phyloP scores from a whole-genome alignment of 768 basidiomycete species.

The Boletus subcaerulescens region DNA sequence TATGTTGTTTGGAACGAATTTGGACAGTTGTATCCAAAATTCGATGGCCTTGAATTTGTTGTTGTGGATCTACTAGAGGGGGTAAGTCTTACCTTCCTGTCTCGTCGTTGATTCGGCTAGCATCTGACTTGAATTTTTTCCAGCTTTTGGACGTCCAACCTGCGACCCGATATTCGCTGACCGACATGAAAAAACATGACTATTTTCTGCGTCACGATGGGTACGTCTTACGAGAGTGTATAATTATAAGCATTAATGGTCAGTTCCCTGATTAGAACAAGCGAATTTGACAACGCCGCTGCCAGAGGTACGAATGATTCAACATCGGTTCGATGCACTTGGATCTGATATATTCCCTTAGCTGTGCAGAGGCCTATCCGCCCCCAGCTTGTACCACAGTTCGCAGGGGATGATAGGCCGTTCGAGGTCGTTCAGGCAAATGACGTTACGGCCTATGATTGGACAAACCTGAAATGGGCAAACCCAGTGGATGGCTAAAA shows the following conservation, averaged over 20 bases:
- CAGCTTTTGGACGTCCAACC: conserved; percentile 21
- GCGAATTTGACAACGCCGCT: conserved; percentile 23
- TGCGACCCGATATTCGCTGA: conserved; percentile 13
- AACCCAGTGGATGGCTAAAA: conserved; percentile 1
- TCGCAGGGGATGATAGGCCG: not conserved
- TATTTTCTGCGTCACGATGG: conserved; percentile 23
- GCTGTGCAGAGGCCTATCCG: conserved; percentile 15
- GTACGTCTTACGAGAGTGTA: conserved; percentile 12
- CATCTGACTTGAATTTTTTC: not conserved
- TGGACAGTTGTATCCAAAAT: conserved; percentile 23
- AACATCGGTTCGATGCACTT: not conserved
- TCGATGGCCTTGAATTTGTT: conserved; percentile 18
- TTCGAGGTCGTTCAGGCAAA: conserved; percentile 12
- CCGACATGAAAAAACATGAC: conserved; percentile 22
- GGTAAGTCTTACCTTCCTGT: conserved; percentile 12
- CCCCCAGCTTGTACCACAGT: conserved; percentile 22
- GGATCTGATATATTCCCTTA: conserved; percentile 17
- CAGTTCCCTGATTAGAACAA: conserved; percentile 11
- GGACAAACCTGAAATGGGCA: conserved; percentile 19
- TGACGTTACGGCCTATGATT: conserved; percentile 10
- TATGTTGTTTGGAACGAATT: conserved; percentile 20
- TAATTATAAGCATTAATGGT: not conserved
- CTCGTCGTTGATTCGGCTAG: not conserved
- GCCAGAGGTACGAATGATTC: conserved; percentile 17
- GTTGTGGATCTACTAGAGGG: conserved; percentile 32